phyloP scores from a whole-genome alignment of 2,329 filamentous ascomycete species.

The Zymoseptoria pseudotritici region DNA sequence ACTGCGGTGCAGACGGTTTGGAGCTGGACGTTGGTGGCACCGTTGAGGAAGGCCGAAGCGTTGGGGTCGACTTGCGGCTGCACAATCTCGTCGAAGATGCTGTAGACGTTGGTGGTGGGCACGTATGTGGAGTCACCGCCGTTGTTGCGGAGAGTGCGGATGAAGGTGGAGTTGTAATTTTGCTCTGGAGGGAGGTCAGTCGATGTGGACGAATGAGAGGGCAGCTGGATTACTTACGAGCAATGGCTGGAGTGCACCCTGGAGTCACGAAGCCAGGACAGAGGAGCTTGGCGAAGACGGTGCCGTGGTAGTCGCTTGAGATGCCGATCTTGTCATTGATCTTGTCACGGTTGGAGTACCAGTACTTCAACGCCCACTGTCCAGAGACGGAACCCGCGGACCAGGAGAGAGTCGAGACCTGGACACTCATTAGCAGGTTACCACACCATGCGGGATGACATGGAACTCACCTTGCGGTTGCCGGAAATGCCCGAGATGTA shows the following conservation, averaged over 20 bases:
- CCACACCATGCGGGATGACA: neutral
- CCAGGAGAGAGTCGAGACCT: conserved; percentile 45
- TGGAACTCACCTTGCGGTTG: conserved; percentile 24
- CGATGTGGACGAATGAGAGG: neutral
- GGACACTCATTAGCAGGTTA: neutral
- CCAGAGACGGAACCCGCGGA: conserved; percentile 47
- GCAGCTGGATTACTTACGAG: conserved; percentile 20
- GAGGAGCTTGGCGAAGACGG: conserved; percentile 31
- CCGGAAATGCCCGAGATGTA: conserved; percentile 41
- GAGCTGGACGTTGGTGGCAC: conserved; percentile 37
- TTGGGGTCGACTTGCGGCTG: conserved; percentile 40
- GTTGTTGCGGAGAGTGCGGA: conserved; percentile 36
- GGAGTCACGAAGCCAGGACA: conserved; percentile 22
- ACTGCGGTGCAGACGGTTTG: conserved; percentile 36
- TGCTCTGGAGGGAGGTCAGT: conserved; percentile 30
- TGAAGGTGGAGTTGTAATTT: conserved; percentile 37
- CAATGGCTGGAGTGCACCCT: conserved; percentile 34
- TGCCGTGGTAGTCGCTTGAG: conserved; percentile 47
- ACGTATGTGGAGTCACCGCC: conserved; percentile 48
- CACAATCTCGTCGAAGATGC: conserved; percentile 44
- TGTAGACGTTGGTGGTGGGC: conserved; percentile 49
- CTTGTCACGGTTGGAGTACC: conserved; percentile 41
- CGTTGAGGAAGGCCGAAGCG: conserved; percentile 41
- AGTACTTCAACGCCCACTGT: conserved; percentile 54
- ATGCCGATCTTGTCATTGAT: conserved; percentile 45